Evolutionary conservation across 2,329 filamentous ascomycete species (phyloP).

Genomic region (Dactylonectria macrodidyma): DNA sequence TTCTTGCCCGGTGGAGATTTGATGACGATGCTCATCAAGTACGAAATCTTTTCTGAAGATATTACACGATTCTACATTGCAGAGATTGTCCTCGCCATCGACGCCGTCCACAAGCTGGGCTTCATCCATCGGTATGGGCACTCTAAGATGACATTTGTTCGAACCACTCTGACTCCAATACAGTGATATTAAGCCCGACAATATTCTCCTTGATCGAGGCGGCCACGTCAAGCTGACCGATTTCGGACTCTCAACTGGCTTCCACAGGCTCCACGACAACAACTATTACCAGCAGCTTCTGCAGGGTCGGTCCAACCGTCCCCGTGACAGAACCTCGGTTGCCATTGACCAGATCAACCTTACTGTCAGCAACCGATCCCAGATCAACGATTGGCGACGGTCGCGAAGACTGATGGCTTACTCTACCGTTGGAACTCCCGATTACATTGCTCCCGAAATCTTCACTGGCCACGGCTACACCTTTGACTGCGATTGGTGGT

Average conservation of each 20-base stretch:
- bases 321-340: constrained; percentile 90
- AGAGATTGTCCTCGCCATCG: constrained; percentile 97
- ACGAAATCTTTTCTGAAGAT: constrained; percentile 99
- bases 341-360: constrained; percentile 98
- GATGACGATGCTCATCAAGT: constrained; percentile 99
- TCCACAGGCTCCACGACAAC: constrained; percentile 98
- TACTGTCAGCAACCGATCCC: constrained; percentile 96
- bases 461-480: constrained; percentile 97
- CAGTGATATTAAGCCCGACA: constrained; percentile 99
- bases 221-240: constrained; percentile 99
- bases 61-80: constrained; percentile 99
- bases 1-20: constrained; percentile 97
- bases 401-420: constrained; percentile 97
- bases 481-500: constrained; percentile 99
- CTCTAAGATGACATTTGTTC: background rate
- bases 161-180: constrained; percentile 34
- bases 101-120: constrained; percentile 96
- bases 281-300: constrained; percentile 98
- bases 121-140: constrained; percentile 94
- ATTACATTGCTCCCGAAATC: constrained; percentile 99
- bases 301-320: constrained; percentile 81
- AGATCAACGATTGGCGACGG: constrained; percentile 99
- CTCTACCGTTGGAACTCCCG: constrained; percentile 96
- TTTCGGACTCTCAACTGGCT: constrained; percentile 97
- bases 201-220: constrained; percentile 94